Conservation (phyloP, 2,329 filamentous ascomycete genomes). For the Aspergillus latus region DNA sequence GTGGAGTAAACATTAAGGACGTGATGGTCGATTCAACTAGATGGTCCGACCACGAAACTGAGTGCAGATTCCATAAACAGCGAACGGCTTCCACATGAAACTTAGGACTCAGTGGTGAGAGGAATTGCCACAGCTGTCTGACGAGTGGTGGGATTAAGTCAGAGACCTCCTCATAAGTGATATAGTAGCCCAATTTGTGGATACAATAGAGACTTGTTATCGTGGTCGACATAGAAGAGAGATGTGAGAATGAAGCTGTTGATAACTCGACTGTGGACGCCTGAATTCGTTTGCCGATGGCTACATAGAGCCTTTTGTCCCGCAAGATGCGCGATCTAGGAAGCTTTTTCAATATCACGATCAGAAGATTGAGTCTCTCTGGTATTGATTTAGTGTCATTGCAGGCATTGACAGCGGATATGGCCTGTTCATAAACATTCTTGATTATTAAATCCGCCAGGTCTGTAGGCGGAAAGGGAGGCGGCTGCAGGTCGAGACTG, state of each 20-base stretch:
- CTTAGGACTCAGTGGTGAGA: constrained; percentile 81
- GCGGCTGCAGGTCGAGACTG: constrained; percentile 61
- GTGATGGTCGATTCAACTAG: constrained; percentile 79
- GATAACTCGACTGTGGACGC: constrained; percentile 24
- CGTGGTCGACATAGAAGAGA: constrained; percentile 52
- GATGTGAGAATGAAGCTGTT: constrained; percentile 35
- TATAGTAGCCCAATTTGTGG: constrained; percentile 36
- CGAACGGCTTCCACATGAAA: constrained; percentile 92
- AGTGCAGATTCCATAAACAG: constrained; percentile 81
- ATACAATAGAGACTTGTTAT: constrained; percentile 41
- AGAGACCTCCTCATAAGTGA: constrained; percentile 53
- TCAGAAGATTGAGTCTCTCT: constrained; percentile 60
- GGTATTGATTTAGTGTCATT: constrained; percentile 49
- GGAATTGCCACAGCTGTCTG: constrained; percentile 71
- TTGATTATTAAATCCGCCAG: constrained; percentile 64
- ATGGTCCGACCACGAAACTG: constrained; percentile 65
- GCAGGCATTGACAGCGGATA: constrained; percentile 31
- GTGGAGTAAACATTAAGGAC: constrained; percentile 62
- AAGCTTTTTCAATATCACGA: constrained; percentile 47
- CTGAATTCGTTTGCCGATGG: constrained; percentile 31
- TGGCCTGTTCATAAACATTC: constrained; percentile 51
- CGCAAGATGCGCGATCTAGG: constrained; percentile 38
- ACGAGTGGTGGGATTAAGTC: constrained; percentile 67
- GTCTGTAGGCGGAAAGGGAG: constrained; percentile 59
- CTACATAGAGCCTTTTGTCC: constrained; percentile 36